Percentiles rank a stretch among this genome's conserved stretches.
These are phyloP conservation scores for Globisporangium iwayamae DNA, from an alignment of 352 stramenopile species.

Conservation along the genomic window DNA sequence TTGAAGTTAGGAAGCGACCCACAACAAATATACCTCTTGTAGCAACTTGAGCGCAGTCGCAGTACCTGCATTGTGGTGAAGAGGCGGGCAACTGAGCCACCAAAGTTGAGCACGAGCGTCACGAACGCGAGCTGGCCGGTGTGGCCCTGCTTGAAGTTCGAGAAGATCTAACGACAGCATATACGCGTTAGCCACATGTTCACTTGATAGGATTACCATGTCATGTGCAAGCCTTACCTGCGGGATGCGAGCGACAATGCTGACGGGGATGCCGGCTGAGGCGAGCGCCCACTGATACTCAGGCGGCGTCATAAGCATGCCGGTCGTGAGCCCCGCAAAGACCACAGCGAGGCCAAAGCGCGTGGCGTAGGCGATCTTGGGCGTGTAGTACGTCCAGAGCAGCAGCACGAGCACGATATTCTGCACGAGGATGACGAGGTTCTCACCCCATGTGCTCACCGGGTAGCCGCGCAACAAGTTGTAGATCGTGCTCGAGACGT, in stretches of 20 bases:
- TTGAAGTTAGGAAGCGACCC: too few relatives aligned
- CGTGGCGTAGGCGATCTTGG: constrained; percentile 47
- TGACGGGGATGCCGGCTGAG: constrained; percentile 72
- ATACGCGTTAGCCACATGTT: neutral
- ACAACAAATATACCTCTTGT: too few relatives aligned
- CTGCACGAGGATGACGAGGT: constrained; percentile 81
- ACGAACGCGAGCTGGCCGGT: constrained; percentile 87
- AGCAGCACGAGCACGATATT: constrained; percentile 83
- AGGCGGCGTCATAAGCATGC: constrained; percentile 60
- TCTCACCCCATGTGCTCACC: constrained; percentile 85
- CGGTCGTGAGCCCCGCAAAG: constrained; percentile 44
- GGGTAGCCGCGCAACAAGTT: constrained; percentile 83
- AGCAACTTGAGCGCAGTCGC: neutral
- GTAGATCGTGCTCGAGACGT: constrained; percentile 79
- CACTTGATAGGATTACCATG: neutral
- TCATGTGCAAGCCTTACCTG: constrained; percentile 38
- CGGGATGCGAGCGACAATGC: constrained; percentile 74
- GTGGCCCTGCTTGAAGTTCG: constrained; percentile 88
- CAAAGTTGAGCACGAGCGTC: constrained; percentile 83
- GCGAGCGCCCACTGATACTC: constrained; percentile 76
- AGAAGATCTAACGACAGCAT: constrained; percentile 56
- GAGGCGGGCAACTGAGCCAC: constrained; percentile 70
- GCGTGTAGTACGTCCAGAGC: constrained; percentile 66
- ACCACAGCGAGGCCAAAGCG: constrained; percentile 43
- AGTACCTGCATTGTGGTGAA: constrained; percentile 83